Conservation (phyloP, 208 protist species). For the Crithidia acanthocephali region DNA sequence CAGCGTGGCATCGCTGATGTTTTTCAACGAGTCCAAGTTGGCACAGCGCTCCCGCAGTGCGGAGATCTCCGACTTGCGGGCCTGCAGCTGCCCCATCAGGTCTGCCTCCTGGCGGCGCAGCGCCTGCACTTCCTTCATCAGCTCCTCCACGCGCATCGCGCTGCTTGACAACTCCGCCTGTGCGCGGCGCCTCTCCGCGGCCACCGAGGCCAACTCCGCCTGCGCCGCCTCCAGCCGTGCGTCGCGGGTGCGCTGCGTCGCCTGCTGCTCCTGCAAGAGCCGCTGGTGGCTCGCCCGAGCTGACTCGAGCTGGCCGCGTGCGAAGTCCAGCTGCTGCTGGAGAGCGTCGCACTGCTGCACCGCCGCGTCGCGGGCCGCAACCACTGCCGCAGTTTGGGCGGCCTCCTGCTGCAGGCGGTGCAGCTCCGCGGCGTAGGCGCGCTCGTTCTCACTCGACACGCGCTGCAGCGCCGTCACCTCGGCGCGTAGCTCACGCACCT, state of each 20-base stretch:
- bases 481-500: slow-evolving; percentile 65
- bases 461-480: slow-evolving; percentile 61
- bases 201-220: slow-evolving; percentile 32
- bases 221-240: slow-evolving; percentile 45
- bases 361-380: slow-evolving; percentile 34
- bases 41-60: slow-evolving; percentile 79
- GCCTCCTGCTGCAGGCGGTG: slow-evolving; percentile 23
- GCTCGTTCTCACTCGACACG: slow-evolving; percentile 44
- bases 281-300: slow-evolving; percentile 42
- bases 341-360: slow-evolving; percentile 39
- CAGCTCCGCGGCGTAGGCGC: slow-evolving; percentile 30
- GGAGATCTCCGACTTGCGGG: slow-evolving; percentile 63
- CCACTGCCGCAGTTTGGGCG: slow-evolving; percentile 32
- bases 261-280: slow-evolving; percentile 32
- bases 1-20: slow-evolving; percentile 73
- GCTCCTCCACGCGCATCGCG: slow-evolving; percentile 35
- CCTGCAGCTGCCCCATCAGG: slow-evolving; percentile 58
- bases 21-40: slow-evolving; percentile 83
- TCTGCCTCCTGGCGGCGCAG: slow-evolving; percentile 58
- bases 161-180: slow-evolving; percentile 48
- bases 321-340: slow-evolving; percentile 37
- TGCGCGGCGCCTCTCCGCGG: slow-evolving; percentile 40
- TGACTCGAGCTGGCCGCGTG: slow-evolving; percentile 41
- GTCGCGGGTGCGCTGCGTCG: slow-evolving; percentile 39
- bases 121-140: slow-evolving; percentile 55